Percentiles rank a stretch among this genome's conserved stretches.
phyloP scores from a whole-genome alignment of 1,139 yeast genomes.

The Diutina catenulata region DNA sequence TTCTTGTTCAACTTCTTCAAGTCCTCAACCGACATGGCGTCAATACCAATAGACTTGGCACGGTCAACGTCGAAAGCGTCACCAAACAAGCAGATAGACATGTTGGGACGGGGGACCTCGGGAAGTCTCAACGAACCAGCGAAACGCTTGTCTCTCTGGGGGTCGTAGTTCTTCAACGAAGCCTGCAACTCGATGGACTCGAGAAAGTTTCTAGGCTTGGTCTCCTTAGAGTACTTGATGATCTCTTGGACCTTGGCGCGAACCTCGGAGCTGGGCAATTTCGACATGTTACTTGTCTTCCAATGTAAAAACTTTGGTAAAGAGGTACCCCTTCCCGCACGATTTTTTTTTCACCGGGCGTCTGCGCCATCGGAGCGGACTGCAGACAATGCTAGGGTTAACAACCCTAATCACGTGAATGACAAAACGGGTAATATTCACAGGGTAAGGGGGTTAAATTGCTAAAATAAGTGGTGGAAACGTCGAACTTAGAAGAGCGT shows the following conservation, averaged over 20 bases:
- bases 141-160: conserved; percentile 99
- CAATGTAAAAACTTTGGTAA: conserved; percentile 45
- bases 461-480: no score
- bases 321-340: conserved; percentile 22
- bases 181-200: conserved; percentile 99
- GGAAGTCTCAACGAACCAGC: conserved; percentile 99
- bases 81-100: conserved; percentile 99
- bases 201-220: conserved; percentile 99
- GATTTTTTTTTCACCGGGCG: no score
- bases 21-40: conserved; percentile 99
- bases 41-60: conserved; percentile 99
- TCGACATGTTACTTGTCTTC: conserved; percentile 88
- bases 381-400: background rate
- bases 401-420: background rate
- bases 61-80: conserved; percentile 99
- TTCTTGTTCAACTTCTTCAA: conserved; percentile 99
- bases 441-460: no score
- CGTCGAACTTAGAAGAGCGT: no score
- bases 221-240: conserved; percentile 81
- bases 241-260: conserved; percentile 95
- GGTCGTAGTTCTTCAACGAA: conserved; percentile 99
- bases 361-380: background rate
- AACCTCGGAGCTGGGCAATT: conserved; percentile 85
- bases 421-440: no score
- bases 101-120: conserved; percentile 99